These are phyloP conservation scores for Cyclaneusma minus DNA, from an alignment of 2,329 filamentous ascomycete species.

Conservation along the genomic window DNA sequence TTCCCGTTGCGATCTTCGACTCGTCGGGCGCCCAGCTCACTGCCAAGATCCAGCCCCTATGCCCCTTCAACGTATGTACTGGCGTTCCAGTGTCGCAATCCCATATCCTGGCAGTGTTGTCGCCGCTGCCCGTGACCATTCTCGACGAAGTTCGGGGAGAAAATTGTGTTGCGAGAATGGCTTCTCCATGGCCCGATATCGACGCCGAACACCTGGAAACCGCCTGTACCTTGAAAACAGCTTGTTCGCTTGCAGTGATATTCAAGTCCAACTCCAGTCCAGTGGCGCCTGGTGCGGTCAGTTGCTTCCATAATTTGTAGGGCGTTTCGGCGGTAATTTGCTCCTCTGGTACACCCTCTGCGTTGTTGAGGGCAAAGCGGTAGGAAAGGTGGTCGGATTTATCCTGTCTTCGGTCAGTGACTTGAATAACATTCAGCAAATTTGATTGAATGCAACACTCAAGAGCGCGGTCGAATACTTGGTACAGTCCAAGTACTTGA, in stretches of 20 bases:
- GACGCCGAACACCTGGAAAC: conserved; percentile 80
- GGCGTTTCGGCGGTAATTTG: too few species aligned
- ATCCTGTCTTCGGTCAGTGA: conserved; percentile 23
- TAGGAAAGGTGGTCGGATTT: conserved; percentile 48
- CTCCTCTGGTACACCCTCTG: too few species aligned
- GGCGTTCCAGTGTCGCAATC: conserved; percentile 90
- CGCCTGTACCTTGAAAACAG: conserved; percentile 83
- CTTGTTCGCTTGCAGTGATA: conserved; percentile 59
- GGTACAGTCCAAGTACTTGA: too few species aligned
- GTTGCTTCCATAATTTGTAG: too few species aligned
- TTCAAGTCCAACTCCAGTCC: too few species aligned
- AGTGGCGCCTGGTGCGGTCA: too few species aligned
- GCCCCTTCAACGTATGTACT: conserved; percentile 69
- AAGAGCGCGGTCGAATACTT: conserved; percentile 3
- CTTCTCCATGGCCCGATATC: conserved; percentile 82
- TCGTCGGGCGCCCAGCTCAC: conserved; percentile 82
- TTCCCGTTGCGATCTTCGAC: conserved; percentile 67
- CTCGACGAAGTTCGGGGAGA: conserved; percentile 62
- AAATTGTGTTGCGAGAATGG: conserved; percentile 77
- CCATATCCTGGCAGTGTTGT: conserved; percentile 85
- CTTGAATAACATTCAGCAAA: not conserved
- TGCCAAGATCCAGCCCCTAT: conserved; percentile 78
- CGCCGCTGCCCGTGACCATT: conserved; percentile 79
- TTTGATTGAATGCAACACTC: conserved; percentile 1
- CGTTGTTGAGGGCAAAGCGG: conserved; percentile 45